phyloP scores from a whole-genome alignment of 2,329 filamentous ascomycete species.

The Penicillium sp. region DNA sequence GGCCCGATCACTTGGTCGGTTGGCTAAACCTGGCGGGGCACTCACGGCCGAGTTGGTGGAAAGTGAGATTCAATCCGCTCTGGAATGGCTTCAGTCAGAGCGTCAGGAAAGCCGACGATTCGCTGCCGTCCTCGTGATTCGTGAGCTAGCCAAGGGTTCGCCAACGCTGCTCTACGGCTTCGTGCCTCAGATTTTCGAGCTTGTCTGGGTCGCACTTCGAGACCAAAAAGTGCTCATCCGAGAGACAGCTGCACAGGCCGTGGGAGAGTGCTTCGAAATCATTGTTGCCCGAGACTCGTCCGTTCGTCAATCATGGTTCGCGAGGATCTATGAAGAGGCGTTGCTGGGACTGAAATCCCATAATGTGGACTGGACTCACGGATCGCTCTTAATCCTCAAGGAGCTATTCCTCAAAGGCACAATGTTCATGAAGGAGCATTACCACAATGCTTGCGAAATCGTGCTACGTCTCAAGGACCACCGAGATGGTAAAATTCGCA shows the following conservation, averaged over 20 bases:
- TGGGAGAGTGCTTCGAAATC: conserved; percentile 94
- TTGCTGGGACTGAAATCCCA: conserved; percentile 75
- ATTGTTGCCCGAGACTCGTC: conserved; percentile 89
- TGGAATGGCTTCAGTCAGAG: conserved; percentile 96
- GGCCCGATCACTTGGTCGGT: conserved; percentile 81
- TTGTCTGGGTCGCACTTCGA: conserved; percentile 91
- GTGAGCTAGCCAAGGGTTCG: conserved; percentile 88
- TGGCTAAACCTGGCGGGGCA: conserved; percentile 89
- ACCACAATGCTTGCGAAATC: conserved; percentile 88
- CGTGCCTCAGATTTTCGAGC: conserved; percentile 90
- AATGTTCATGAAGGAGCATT: conserved; percentile 99
- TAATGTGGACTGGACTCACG: conserved; percentile 86
- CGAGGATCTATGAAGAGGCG: conserved; percentile 85
- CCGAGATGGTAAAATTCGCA: conserved; percentile 80
- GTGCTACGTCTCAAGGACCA: conserved; percentile 92
- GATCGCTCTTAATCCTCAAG: conserved; percentile 88
- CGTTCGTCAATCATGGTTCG: conserved; percentile 85
- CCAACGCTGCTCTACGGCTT: conserved; percentile 95
- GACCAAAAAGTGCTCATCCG: conserved; percentile 90
- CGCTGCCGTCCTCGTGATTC: conserved; percentile 85
- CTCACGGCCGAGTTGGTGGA: conserved; percentile 95
- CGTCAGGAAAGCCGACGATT: conserved; percentile 91
- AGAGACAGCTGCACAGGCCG: conserved; percentile 86
- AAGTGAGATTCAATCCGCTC: conserved; percentile 90
- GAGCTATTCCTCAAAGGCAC: conserved; percentile 91